A percentile compares a stretch with the other conserved stretches of the same genome.
These are phyloP conservation scores for Panaeolus cyanescens DNA, from an alignment of 768 basidiomycete genomes.

Conservation along the genomic window DNA sequence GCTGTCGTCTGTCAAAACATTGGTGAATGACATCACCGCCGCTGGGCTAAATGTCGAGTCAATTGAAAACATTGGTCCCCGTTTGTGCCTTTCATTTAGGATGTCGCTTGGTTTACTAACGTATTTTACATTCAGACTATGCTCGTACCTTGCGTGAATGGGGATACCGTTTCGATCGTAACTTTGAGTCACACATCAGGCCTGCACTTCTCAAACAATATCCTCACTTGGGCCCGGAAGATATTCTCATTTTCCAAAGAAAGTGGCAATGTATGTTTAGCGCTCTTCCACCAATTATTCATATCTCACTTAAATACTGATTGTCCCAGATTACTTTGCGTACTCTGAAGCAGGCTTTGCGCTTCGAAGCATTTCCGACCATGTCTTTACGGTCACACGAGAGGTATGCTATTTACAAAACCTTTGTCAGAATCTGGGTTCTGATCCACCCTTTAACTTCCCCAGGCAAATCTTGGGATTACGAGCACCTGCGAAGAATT, in stretches of 20 bases:
- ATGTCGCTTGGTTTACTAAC: not conserved
- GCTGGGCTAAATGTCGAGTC: slow-evolving; percentile 12
- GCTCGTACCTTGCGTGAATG: slow-evolving; percentile 12
- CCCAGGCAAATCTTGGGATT: no score
- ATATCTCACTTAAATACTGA: not conserved
- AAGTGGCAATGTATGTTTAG: slow-evolving; percentile 13
- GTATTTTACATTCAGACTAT: slow-evolving; percentile 2
- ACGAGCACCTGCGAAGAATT: no score
- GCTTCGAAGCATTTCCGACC: slow-evolving; percentile 11
- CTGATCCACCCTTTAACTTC: no score
- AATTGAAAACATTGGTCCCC: slow-evolving; percentile 15
- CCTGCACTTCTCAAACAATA: slow-evolving; percentile 11
- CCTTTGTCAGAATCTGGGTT: no score
- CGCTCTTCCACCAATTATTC: no score
- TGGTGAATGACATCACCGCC: slow-evolving; percentile 5
- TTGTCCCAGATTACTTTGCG: slow-evolving; percentile 9
- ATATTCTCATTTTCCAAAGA: slow-evolving; percentile 9
- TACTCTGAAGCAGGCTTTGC: slow-evolving; percentile 13
- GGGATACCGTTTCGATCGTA: slow-evolving; percentile 11
- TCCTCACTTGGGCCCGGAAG: slow-evolving; percentile 2
- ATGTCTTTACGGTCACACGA: slow-evolving; percentile 8
- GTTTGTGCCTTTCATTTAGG: not conserved
- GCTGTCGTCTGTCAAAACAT: slow-evolving; percentile 9
- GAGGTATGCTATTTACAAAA: no score
- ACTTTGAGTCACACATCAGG: slow-evolving; percentile 9